Percentiles rank a stretch among this genome's conserved stretches.
Conservation (phyloP, 108 stramenopile species). For the Nitzschia putrida region DNA sequence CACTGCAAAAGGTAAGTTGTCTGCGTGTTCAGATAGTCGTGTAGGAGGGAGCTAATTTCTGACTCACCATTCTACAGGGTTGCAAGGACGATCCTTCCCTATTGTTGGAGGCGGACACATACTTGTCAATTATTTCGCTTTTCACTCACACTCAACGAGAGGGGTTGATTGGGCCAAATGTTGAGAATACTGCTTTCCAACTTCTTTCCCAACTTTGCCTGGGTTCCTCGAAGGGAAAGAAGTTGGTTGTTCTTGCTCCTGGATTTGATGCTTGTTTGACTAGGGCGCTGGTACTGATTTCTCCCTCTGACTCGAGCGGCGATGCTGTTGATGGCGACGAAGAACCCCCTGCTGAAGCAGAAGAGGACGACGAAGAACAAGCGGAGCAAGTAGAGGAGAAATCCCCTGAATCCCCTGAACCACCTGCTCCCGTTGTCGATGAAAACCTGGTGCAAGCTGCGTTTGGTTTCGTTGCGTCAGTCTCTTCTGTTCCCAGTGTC, state of each 20-base stretch:
- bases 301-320: not conserved
- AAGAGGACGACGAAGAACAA: constrained; percentile 3
- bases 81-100: constrained; percentile 59
- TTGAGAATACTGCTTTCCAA: constrained; percentile 44
- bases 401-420: constrained; percentile 19
- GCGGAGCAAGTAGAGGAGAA: constrained; percentile 14
- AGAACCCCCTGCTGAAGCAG: constrained; percentile 12
- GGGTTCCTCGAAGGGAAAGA: constrained; percentile 40
- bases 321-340: constrained; percentile 10
- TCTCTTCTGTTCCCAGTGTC: constrained; percentile 25
- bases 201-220: constrained; percentile 39
- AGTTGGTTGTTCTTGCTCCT: constrained; percentile 28
- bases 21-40: not conserved
- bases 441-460: constrained; percentile 32
- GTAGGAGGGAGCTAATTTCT: not conserved
- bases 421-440: constrained; percentile 24
- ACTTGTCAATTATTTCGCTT: constrained; percentile 55
- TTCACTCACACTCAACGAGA: constrained; percentile 34
- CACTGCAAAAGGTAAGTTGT: constrained; percentile 46
- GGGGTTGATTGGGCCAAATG: constrained; percentile 30
- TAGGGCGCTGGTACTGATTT: constrained; percentile 37
- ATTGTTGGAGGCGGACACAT: constrained; percentile 64
- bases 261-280: constrained; percentile 32
- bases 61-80: constrained; percentile 28
- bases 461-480: constrained; percentile 34